A percentile compares a stretch with the other conserved stretches of the same genome.
phyloP scores from a whole-genome alignment of 441 rosid species.

The Geranium incanum region DNA sequence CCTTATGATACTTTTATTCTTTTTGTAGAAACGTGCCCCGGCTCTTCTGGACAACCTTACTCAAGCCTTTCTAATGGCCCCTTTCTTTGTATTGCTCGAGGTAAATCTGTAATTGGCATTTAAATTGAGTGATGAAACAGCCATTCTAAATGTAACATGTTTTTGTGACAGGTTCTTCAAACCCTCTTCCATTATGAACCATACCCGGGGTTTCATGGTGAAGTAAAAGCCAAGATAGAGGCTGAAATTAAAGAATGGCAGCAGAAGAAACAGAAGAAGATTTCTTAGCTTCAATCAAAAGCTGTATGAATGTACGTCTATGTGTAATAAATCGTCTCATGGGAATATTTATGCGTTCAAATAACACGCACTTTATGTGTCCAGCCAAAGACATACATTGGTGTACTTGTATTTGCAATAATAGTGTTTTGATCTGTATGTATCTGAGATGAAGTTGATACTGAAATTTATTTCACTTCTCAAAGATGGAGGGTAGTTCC shows the following conservation, averaged over 20 bases:
- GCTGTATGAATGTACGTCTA: no score
- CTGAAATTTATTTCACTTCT: no score
- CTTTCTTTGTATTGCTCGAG: conserved; percentile 62
- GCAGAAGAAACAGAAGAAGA: conserved; percentile 40
- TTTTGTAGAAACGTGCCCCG: conserved; percentile 49
- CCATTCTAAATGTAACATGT: conserved; percentile 37
- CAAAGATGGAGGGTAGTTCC: no score
- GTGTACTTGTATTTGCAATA: no score
- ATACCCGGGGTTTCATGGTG: conserved; percentile 47
- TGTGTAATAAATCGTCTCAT: no score
- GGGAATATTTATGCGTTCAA: no score
- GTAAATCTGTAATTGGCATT: conserved; percentile 22
- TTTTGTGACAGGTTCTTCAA: conserved; percentile 38
- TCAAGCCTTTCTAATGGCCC: conserved; percentile 63
- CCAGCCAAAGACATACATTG: no score
- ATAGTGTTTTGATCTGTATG: no score
- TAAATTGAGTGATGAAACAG: not conserved
- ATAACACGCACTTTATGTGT: no score
- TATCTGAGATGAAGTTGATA: no score
- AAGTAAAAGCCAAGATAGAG: conserved; percentile 50
- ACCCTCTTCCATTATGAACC: conserved; percentile 48
- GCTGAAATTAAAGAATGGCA: conserved; percentile 54
- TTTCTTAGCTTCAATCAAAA: conserved; percentile 19
- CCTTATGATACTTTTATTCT: not conserved
- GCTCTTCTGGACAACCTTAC: conserved; percentile 52